Conservation (phyloP, 208 protist species). For the Porcisia hertigi region DNA sequence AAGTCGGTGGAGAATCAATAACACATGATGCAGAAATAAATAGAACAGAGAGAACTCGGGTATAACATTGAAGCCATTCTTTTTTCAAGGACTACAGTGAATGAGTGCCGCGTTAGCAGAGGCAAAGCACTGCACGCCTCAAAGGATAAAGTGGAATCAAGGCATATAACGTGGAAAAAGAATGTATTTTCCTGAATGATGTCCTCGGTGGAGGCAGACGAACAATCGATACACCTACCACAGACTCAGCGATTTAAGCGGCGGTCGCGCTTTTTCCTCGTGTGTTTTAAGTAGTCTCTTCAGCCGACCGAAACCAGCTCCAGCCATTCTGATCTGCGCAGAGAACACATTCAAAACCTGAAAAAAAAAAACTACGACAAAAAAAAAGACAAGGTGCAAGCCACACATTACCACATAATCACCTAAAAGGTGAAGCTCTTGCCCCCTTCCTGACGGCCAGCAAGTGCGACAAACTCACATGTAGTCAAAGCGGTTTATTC, state of each 20-base stretch:
- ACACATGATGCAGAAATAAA: neutral
- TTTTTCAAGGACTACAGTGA: too few relatives aligned
- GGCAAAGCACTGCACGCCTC: neutral
- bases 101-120: too few relatives aligned
- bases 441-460: neutral
- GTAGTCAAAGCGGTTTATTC: neutral
- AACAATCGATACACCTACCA: neutral
- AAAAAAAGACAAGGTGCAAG: neutral
- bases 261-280: neutral
- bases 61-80: neutral
- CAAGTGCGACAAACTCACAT: conserved; percentile 1
- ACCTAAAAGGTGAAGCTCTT: neutral
- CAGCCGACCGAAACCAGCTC: neutral
- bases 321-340: neutral
- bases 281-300: neutral
- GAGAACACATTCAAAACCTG: neutral
- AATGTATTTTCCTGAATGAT: neutral
- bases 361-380: neutral
- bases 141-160: neutral
- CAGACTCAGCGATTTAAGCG: neutral
- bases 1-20: neutral
- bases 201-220: neutral
- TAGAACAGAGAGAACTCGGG: neutral
- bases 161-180: neutral
- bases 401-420: conserved; percentile 2